These are phyloP conservation scores for Suillus spraguei DNA, from an alignment of 768 basidiomycete species.

Conservation along the genomic window DNA sequence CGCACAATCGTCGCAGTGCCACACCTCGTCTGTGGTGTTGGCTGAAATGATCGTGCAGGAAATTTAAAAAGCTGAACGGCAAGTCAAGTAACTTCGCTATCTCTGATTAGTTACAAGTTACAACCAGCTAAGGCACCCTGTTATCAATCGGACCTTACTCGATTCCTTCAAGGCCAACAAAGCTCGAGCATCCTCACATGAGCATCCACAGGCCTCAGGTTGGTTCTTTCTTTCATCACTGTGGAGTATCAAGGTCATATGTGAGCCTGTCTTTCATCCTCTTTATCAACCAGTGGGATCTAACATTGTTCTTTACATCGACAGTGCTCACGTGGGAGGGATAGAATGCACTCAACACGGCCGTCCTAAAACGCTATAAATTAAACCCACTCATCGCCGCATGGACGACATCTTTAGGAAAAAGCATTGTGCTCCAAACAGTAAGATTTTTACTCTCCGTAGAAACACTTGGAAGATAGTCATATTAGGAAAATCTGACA, in stretches of 20 bases:
- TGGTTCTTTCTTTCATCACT: constrained; percentile 55
- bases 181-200: too few relatives aligned
- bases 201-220: too few relatives aligned
- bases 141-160: too few relatives aligned
- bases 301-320: neutral
- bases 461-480: neutral
- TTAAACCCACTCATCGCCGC: constrained; percentile 66
- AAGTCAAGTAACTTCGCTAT: too few relatives aligned
- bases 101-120: too few relatives aligned
- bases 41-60: too few relatives aligned
- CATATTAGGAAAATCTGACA: constrained; percentile 46
- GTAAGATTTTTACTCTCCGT: constrained; percentile 36
- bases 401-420: constrained; percentile 78
- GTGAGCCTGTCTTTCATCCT: constrained; percentile 37
- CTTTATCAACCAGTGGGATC: neutral
- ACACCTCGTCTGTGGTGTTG: too few relatives aligned
- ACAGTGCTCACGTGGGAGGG: constrained; percentile 82
- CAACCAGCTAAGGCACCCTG: too few relatives aligned
- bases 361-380: constrained; percentile 74
- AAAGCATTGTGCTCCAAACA: constrained; percentile 68
- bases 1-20: too few relatives aligned
- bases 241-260: constrained; percentile 72
- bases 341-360: constrained; percentile 76
- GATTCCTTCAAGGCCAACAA: too few relatives aligned
- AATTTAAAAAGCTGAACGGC: too few relatives aligned